These are phyloP conservation scores for Penicillium cinerascens DNA, from an alignment of 495 filamentous ascomycete genomes.

Conservation along the genomic window DNA sequence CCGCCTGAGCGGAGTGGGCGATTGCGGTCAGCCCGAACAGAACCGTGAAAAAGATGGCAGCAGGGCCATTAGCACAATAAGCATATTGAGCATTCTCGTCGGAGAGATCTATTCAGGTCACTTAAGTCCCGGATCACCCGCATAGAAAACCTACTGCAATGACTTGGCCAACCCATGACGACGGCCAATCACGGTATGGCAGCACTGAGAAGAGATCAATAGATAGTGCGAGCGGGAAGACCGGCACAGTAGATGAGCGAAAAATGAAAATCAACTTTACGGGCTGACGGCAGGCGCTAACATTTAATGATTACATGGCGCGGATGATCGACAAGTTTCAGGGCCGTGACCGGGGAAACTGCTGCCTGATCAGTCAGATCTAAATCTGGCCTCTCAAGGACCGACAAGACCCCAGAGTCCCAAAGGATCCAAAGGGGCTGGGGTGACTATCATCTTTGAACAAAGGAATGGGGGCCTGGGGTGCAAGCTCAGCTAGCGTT, in stretches of 20 bases:
- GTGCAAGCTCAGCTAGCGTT: slow-evolving; percentile 2
- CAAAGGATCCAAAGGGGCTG: too few species aligned
- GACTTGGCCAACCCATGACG: slow-evolving; percentile 10
- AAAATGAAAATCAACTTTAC: background rate
- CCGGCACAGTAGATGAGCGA: background rate
- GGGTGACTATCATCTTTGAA: background rate
- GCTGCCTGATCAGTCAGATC: slow-evolving; percentile 1
- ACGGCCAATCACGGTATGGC: background rate
- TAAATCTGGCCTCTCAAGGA: background rate
- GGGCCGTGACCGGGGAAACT: background rate
- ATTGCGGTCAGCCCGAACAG: slow-evolving; percentile 23
- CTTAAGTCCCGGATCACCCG: background rate
- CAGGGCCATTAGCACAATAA: slow-evolving; percentile 14
- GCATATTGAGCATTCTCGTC: slow-evolving; percentile 4
- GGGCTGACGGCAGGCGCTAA: slow-evolving; percentile 1
- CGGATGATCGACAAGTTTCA: slow-evolving; percentile 1
- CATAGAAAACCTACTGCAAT: slow-evolving; percentile 5
- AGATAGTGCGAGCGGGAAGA: background rate
- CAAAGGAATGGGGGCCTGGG: background rate
- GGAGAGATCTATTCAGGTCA: slow-evolving; percentile 9
- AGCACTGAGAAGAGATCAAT: background rate
- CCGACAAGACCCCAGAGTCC: too few species aligned
- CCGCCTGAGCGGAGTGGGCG: slow-evolving; percentile 23
- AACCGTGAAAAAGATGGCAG: slow-evolving; percentile 25
- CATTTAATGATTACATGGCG: background rate